A percentile compares a stretch with the other conserved stretches of the same genome.
Conservation (phyloP, 1,284 basidiomycete genomes). For the Marasmius oreades region DNA sequence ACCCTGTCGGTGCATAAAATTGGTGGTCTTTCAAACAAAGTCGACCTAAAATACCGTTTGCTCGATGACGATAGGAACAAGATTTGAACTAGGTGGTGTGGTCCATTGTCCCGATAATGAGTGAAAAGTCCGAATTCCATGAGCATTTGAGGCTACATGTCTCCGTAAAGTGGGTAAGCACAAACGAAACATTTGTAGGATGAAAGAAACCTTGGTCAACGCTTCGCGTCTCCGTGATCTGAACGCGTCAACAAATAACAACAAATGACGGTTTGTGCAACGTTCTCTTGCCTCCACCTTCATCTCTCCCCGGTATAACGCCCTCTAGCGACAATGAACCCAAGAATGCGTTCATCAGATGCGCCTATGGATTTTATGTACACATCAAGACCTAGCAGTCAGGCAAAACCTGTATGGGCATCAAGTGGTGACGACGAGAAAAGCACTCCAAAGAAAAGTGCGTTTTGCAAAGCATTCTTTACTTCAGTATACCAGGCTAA, state of each 20-base stretch:
- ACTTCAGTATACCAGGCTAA: neutral
- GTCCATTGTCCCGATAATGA: slow-evolving; percentile 42
- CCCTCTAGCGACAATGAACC: slow-evolving; percentile 18
- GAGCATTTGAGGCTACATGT: slow-evolving; percentile 1
- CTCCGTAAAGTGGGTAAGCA: slow-evolving; percentile 13
- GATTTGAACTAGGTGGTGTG: slow-evolving; percentile 43
- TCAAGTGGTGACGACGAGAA: slow-evolving; percentile 33
- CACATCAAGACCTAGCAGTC: slow-evolving; percentile 48
- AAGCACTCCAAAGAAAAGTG: slow-evolving; percentile 64
- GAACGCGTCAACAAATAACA: slow-evolving; percentile 9
- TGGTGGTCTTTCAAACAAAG: slow-evolving; percentile 4
- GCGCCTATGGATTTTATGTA: slow-evolving; percentile 81
- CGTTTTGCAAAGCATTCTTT: slow-evolving; percentile 21
- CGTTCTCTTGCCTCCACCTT: slow-evolving; percentile 1
- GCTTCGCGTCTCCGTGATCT: slow-evolving; percentile 9
- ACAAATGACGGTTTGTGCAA: neutral
- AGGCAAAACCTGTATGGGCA: slow-evolving; percentile 58
- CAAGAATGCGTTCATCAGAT: slow-evolving; percentile 56
- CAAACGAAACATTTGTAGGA: slow-evolving; percentile 16
- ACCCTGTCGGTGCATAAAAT: slow-evolving; percentile 46
- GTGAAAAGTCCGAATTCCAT: slow-evolving; percentile 39
- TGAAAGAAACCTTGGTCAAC: neutral
- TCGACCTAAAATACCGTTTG: slow-evolving; percentile 66
- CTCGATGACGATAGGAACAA: slow-evolving; percentile 91
- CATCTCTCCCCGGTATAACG: neutral